These are phyloP conservation scores for Pyronema domesticum DNA, from an alignment of 495 filamentous ascomycete species.

Conservation along the genomic window DNA sequence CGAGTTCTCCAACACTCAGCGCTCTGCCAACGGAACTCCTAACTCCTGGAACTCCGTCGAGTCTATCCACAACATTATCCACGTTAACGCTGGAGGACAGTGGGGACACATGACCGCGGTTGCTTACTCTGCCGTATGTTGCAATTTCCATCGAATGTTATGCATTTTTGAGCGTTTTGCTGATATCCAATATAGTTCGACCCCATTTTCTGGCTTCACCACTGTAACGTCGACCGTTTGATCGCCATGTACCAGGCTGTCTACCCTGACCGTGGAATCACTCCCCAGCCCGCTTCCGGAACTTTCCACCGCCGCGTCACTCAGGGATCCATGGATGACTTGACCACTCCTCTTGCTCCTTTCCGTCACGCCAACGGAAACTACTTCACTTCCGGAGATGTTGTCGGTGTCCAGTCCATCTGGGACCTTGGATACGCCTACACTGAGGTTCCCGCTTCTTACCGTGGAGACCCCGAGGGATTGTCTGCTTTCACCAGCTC, in stretches of 20 bases:
- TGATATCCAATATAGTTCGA: slow-evolving; percentile 1
- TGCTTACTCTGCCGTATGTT: slow-evolving; percentile 39
- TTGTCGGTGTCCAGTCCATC: slow-evolving; percentile 12
- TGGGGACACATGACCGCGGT: slow-evolving; percentile 18
- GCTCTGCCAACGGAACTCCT: not conserved
- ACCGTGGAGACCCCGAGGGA: slow-evolving; percentile 5
- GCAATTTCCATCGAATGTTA: not conserved
- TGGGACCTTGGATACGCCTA: slow-evolving; percentile 32
- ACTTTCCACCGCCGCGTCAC: slow-evolving; percentile 22
- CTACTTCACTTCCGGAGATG: slow-evolving; percentile 29
- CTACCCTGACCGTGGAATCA: slow-evolving; percentile 41
- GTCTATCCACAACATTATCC: slow-evolving; percentile 9
- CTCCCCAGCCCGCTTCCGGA: slow-evolving; percentile 23
- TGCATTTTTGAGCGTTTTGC: not conserved
- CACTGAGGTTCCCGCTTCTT: slow-evolving; percentile 25
- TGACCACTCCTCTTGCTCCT: slow-evolving; percentile 30
- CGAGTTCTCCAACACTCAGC: slow-evolving; percentile 13
- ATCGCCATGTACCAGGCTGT: slow-evolving; percentile 53
- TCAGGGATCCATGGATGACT: slow-evolving; percentile 19
- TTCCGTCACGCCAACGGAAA: slow-evolving; percentile 26
- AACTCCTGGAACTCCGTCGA: slow-evolving; percentile 6
- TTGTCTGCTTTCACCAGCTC: slow-evolving; percentile 17
- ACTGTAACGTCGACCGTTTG: slow-evolving; percentile 34
- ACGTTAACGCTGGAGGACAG: slow-evolving; percentile 5
- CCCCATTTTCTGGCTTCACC: slow-evolving; percentile 24